Evolutionary conservation across 257 asterid genomes (phyloP), one percentile per base, ranked within the genome.

Genomic region (Rubia yunnanensis): DNA sequence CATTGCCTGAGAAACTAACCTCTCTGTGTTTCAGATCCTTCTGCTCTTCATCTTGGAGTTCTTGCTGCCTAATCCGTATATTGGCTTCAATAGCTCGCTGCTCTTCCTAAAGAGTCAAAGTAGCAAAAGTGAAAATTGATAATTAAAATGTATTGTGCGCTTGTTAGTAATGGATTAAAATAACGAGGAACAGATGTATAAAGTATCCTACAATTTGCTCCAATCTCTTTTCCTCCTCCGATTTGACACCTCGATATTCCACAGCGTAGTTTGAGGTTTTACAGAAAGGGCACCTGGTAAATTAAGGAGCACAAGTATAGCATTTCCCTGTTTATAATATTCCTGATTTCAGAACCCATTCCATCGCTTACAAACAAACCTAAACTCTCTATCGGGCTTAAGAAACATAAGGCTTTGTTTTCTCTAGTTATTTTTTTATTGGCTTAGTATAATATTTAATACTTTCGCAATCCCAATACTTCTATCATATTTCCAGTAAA

Each of bases 81-180:
- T 94, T 90, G 72, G 99, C 99, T 81, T 94, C 99, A 65, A 90
- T 94, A 63, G 90, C 99, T 71, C 89, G 83, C 73, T 94, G 96
- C 73, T 94, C 99, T 83, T 94, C 99, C 99, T 94, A 74, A 46
- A 78, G 35, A 4, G 26, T 32, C 7, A 54, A 64, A 34, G 32
- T 5, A 36, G 63, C 65, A 49, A 67, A 4, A 62, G 27, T 35
- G 69, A 74, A 64, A 55, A 65, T 71, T 63, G 18, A 15, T 14
- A 28, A 38, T 30, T 14, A n/a, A 10, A 24, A 38, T 62, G 17
- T 11, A 60, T 15, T 24, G n/a, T 26, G 66, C 30, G 26, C 38
- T 34, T 35, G 64, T 50, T 41, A 72, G 31, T 38, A 54, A 60
- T 11, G 22, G 2, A 49, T 30, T 10, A 27, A 28, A 32, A 70